Base-by-base conservation (phyloP, 2,329 filamentous ascomycete genomes). In the Colletotrichum abscissum region DNA sequence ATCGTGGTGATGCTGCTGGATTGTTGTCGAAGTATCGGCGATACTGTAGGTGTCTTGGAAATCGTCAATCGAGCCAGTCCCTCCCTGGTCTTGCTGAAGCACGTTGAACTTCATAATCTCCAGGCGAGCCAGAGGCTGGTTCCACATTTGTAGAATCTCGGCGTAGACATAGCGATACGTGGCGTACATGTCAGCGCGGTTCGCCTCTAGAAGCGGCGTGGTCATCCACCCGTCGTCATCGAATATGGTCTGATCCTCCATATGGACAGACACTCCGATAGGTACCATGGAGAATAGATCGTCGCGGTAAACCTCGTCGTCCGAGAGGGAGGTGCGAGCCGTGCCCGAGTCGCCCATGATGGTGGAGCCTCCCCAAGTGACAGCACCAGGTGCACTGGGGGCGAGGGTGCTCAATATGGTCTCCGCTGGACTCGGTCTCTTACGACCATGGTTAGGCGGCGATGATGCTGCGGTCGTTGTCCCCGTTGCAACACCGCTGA, bases 91-190 rank as follows among this genome's bases (percentile, higher is more conserved):
- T 30, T 89, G 88, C 67, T 88, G 88, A 52, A 93, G 82, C 4
- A 90, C 87, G 74, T 92, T 92, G 78, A 93, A 93, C 78, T 93
- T 93, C 82, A 93, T 86, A 33, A 93, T 88, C 78, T 93, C 92
- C 1, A 93, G 86, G 22, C 91, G 86, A 38, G 89, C 86, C 5
- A 93, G 82, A 0, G 90, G 90, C 69, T 91, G 87, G 2, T 86
- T 85, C 92, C 92, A 93, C 81, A 90, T 88, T 75, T 91, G 91
- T 4, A 93, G 85, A 81, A 93, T 87, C 80, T 92, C 90, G n/a
- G 91, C 91, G 76, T 93, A 93, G 1, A 88, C 86, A 73, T 90
- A 88, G 46, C 92, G 88, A 77, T 93, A 93, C 76, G 84, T 86
- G n/a, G 87, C 85, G 75, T 91, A 91, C 24, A 88, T 79, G 4